Conservation (phyloP, 306 rosid genomes). For the Cucurbita argyrosperma region DNA sequence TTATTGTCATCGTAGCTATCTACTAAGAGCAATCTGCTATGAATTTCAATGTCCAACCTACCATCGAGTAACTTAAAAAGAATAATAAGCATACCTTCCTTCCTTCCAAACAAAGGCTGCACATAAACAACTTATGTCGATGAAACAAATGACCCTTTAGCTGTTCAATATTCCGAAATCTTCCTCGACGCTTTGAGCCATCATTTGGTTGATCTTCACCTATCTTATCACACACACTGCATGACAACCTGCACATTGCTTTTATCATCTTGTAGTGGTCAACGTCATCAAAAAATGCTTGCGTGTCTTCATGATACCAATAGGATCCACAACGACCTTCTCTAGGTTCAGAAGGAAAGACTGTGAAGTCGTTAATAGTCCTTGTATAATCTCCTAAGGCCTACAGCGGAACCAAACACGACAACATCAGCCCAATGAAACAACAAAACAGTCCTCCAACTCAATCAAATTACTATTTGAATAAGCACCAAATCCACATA, state of each 20-base stretch:
- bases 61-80: neutral
- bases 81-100: constrained; percentile 49
- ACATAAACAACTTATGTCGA: constrained; percentile 66
- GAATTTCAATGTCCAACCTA: neutral
- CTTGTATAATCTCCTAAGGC: constrained; percentile 50
- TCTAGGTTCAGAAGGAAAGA: constrained; percentile 23
- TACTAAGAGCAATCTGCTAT: neutral
- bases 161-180: constrained; percentile 68
- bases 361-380: constrained; percentile 31
- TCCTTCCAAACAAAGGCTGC: constrained; percentile 82
- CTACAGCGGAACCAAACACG: constrained; percentile 6
- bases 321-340: constrained; percentile 34
- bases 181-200: constrained; percentile 40
- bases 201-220: constrained; percentile 56
- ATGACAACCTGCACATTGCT: constrained; percentile 54
- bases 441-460: neutral
- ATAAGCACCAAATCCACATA: neutral
- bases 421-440: neutral
- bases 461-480: neutral
- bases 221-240: constrained; percentile 70
- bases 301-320: constrained; percentile 42
- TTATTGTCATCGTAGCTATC: neutral
- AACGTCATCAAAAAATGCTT: constrained; percentile 30
- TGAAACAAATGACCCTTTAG: constrained; percentile 83
- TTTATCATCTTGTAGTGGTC: constrained; percentile 55